A percentile compares a stretch with the other conserved stretches of the same genome.
Evolutionary conservation across 768 basidiomycete species (phyloP).

Genomic region (Dendrothele bispora): DNA sequence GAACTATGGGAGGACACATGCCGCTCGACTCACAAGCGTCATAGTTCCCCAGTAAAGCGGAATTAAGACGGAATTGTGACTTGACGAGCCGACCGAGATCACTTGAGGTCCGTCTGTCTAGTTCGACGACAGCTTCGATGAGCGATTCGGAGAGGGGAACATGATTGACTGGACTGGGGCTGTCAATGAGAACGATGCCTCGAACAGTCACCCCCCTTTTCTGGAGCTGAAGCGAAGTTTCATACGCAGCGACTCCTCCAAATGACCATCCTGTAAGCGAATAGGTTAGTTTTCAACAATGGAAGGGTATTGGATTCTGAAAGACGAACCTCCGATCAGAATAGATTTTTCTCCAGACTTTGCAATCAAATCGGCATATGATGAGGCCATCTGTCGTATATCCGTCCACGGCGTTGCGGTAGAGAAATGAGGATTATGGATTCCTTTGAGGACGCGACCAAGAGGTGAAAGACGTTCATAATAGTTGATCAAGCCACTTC

Average conservation of each 20-base stretch:
- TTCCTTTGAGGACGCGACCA: conserved; percentile 57
- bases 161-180: conserved; percentile 56
- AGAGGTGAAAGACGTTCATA: conserved; percentile 47
- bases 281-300: not conserved
- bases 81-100: conserved; percentile 37
- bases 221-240: conserved; percentile 54
- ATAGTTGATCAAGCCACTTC: conserved; percentile 60
- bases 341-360: conserved; percentile 36
- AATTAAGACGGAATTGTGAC: conserved; percentile 50
- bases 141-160: conserved; percentile 52
- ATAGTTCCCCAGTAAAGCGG: conserved; percentile 48
- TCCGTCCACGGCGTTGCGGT: conserved; percentile 45
- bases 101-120: conserved; percentile 27
- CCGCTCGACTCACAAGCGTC: conserved; percentile 28
- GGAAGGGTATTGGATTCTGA: not conserved
- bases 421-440: conserved; percentile 55
- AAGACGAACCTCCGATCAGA: conserved; percentile 58
- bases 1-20: conserved; percentile 36
- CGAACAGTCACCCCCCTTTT: conserved; percentile 41
- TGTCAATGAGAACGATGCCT: conserved; percentile 68
- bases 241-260: conserved; percentile 72
- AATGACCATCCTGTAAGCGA: conserved; percentile 68
- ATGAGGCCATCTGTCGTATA: conserved; percentile 50
- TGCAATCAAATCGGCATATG: conserved; percentile 46
- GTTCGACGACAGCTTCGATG: conserved; percentile 45